Conservation (phyloP, 768 basidiomycete species). For the Kwoniella bestiolae region DNA sequence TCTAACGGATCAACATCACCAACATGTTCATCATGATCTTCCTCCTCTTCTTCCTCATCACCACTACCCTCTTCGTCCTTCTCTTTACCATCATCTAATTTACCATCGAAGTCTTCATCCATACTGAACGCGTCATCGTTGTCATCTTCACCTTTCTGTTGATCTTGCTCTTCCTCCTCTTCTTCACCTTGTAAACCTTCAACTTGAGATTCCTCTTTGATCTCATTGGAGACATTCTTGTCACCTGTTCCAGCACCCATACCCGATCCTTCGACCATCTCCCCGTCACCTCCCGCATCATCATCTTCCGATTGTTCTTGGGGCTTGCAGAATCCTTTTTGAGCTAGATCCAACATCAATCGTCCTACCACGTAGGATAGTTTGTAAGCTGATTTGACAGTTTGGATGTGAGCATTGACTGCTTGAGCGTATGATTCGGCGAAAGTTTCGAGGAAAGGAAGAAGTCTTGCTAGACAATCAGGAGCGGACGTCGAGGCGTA, state of each 20-base stretch:
- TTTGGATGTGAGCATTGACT: slow-evolving; percentile 65
- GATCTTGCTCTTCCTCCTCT: slow-evolving; percentile 61
- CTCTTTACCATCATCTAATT: slow-evolving; percentile 75
- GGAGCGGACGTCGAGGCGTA: slow-evolving; percentile 10
- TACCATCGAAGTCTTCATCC: slow-evolving; percentile 84
- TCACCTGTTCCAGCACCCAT: slow-evolving; percentile 83
- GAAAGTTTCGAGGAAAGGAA: slow-evolving; percentile 78
- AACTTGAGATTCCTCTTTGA: slow-evolving; percentile 94
- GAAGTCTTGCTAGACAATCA: slow-evolving; percentile 58
- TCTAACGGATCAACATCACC: slow-evolving; percentile 82
- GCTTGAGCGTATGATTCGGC: slow-evolving; percentile 65
- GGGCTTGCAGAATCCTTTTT: slow-evolving; percentile 91
- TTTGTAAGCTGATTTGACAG: slow-evolving; percentile 82
- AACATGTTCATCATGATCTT: slow-evolving; percentile 78
- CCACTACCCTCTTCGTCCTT: slow-evolving; percentile 62
- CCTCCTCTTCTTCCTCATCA: slow-evolving; percentile 61
- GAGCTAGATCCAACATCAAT: slow-evolving; percentile 72
- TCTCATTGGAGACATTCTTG: slow-evolving; percentile 89
- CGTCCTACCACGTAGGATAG: slow-evolving; percentile 76
- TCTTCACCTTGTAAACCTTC: slow-evolving; percentile 76
- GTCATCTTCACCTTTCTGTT: slow-evolving; percentile 41
- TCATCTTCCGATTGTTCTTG: slow-evolving; percentile 62
- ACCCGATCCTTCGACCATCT: slow-evolving; percentile 72
- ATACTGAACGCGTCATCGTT: slow-evolving; percentile 82
- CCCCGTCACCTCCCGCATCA: slow-evolving; percentile 61